Evolutionary conservation across 441 rosid genomes (phyloP).

Genomic region (Raphanus hybrid): DNA sequence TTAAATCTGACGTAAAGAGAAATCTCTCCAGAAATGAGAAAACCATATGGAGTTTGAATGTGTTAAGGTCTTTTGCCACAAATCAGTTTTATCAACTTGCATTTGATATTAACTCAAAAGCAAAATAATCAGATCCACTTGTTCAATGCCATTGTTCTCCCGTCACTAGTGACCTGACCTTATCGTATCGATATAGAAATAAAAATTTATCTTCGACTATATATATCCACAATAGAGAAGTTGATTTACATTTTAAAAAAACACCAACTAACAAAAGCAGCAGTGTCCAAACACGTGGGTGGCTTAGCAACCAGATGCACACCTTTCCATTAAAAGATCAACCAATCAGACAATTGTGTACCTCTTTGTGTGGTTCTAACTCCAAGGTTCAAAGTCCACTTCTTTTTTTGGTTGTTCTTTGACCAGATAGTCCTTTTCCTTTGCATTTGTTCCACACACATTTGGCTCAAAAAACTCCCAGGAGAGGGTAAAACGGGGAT

Average conservation of each 20-base stretch:
- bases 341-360: constrained; percentile 31
- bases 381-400: constrained; percentile 10
- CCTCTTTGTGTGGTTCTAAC: constrained; percentile 36
- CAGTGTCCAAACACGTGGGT: constrained; percentile 40
- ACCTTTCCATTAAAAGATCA: constrained; percentile 21
- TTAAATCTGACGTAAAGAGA: neutral
- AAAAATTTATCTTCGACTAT: neutral
- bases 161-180: constrained; percentile 13
- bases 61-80: constrained; percentile 1
- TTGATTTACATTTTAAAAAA: constrained; percentile 6
- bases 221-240: neutral
- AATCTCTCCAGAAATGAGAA: constrained; percentile 21
- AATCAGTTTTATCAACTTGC: neutral
- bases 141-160: constrained; percentile 22
- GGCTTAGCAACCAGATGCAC: constrained; percentile 31
- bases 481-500: constrained; percentile 27
- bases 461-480: neutral
- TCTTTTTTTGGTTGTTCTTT: neutral
- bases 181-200: constrained; percentile 10
- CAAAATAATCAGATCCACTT: constrained; percentile 33
- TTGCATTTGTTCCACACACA: neutral
- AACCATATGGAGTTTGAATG: constrained; percentile 8
- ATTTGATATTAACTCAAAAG: neutral
- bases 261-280: constrained; percentile 25
- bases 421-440: constrained; percentile 15